Conservation (phyloP, 2,329 filamentous ascomycete genomes). For the Aspergillus quadricinctus region DNA sequence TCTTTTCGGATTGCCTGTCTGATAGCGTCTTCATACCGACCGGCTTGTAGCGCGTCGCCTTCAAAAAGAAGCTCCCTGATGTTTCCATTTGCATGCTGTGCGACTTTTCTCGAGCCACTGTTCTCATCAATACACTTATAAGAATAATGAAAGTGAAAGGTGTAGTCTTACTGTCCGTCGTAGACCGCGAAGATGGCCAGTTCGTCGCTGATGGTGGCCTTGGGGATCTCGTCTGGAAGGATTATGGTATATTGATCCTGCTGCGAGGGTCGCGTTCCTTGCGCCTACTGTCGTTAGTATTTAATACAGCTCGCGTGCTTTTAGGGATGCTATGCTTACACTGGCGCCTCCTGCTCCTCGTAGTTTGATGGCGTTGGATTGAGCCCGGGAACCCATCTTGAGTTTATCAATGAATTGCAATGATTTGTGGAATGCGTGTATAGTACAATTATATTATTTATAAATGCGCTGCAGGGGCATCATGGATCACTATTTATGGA, state of each 20-base stretch:
- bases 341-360: neutral
- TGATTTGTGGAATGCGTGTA: neutral
- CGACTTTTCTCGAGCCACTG: slow-evolving; percentile 3
- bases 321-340: neutral
- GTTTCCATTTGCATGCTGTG: slow-evolving; percentile 1
- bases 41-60: neutral
- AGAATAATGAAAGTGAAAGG: neutral
- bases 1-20: slow-evolving; percentile 1
- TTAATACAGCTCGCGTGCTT: neutral
- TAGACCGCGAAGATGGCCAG: slow-evolving; percentile 6
- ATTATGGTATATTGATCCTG: slow-evolving; percentile 5
- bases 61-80: neutral
- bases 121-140: neutral
- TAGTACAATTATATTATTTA: too few relatives aligned
- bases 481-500: too few relatives aligned
- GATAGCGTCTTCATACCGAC: slow-evolving; percentile 4
- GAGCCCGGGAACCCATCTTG: neutral
- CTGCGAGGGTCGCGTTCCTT: slow-evolving; percentile 6
- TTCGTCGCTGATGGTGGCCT: neutral
- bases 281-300: neutral
- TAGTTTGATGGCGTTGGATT: neutral
- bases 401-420: neutral
- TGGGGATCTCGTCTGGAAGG: neutral
- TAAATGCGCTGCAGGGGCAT: too few relatives aligned
- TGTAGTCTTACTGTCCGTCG: slow-evolving; percentile 5